Evolutionary conservation across 2,329 filamentous ascomycete genomes (phyloP).

Genomic region (Clathrospora elynae): DNA sequence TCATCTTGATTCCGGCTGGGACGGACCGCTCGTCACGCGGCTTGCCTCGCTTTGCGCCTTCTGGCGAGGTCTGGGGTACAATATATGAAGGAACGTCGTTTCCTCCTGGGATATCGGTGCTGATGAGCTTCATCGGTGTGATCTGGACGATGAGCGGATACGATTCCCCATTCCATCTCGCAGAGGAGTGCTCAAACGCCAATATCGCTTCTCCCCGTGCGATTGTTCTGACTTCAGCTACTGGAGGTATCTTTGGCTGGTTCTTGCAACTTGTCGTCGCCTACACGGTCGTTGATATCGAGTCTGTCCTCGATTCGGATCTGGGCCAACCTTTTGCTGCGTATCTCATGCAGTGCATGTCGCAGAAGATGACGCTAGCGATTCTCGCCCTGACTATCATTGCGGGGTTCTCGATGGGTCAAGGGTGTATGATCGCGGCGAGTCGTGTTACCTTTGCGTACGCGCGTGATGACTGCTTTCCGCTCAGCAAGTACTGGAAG

Average conservation of each 20-base stretch:
- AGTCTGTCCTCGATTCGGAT: conserved; percentile 62
- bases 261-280: conserved; percentile 74
- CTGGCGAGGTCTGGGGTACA: conserved; percentile 65
- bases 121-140: conserved; percentile 74
- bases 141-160: conserved; percentile 74
- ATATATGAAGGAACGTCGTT: conserved; percentile 71
- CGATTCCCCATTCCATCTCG: conserved; percentile 72
- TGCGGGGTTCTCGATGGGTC: conserved; percentile 73
- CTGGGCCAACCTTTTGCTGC: conserved; percentile 73
- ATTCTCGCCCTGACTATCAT: conserved; percentile 70
- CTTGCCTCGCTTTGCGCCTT: conserved; percentile 63
- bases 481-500: conserved; percentile 63
- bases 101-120: conserved; percentile 67
- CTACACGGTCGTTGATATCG: conserved; percentile 71
- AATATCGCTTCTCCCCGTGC: conserved; percentile 71
- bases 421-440: conserved; percentile 71
- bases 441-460: conserved; percentile 75
- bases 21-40: conserved; percentile 58
- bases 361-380: conserved; percentile 63
- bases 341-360: conserved; percentile 69
- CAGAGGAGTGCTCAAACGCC: conserved; percentile 76
- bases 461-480: conserved; percentile 73
- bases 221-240: conserved; percentile 70
- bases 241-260: conserved; percentile 72
- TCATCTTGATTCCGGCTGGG: conserved; percentile 70